Evolutionary conservation across 108 stramenopile genomes (phyloP).

Genomic region (Cyclostephanos invisitatus): DNA sequence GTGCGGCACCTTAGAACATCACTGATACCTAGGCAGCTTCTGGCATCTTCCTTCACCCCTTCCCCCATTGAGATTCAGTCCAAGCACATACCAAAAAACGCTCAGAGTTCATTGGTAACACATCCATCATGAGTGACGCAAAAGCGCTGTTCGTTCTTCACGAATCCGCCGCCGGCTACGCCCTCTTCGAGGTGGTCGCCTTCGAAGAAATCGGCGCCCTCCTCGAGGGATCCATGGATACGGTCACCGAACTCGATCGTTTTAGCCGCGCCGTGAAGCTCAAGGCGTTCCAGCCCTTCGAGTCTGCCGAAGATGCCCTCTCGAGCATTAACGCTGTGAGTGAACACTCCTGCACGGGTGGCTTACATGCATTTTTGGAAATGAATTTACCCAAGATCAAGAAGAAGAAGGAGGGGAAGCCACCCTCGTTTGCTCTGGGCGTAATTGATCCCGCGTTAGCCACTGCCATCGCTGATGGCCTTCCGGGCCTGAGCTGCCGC

Average conservation of each 20-base stretch:
- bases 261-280: slow-evolving; percentile 96
- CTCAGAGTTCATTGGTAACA: background rate
- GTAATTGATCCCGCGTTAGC: slow-evolving; percentile 85
- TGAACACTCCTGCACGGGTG: slow-evolving; percentile 77
- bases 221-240: slow-evolving; percentile 68
- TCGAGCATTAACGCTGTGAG: slow-evolving; percentile 91
- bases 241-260: slow-evolving; percentile 84
- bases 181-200: slow-evolving; percentile 96
- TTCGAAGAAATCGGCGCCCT: slow-evolving; percentile 94
- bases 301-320: slow-evolving; percentile 92
- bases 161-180: slow-evolving; percentile 97
- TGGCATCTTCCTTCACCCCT: background rate
- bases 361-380: slow-evolving; percentile 91
- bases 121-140: slow-evolving; percentile 59
- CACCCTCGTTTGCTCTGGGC: slow-evolving; percentile 77
- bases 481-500: slow-evolving; percentile 85
- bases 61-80: background rate
- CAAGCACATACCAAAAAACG: background rate
- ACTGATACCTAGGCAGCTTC: no score
- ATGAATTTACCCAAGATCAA: slow-evolving; percentile 92
- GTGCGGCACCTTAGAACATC: background rate
- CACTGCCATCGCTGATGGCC: slow-evolving; percentile 90
- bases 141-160: slow-evolving; percentile 83
- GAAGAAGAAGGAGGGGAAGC: slow-evolving; percentile 70
- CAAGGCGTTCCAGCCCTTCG: slow-evolving; percentile 97